Evolutionary conservation across 2,329 filamentous ascomycete species (phyloP).

Genomic region (Fusarium continuum): DNA sequence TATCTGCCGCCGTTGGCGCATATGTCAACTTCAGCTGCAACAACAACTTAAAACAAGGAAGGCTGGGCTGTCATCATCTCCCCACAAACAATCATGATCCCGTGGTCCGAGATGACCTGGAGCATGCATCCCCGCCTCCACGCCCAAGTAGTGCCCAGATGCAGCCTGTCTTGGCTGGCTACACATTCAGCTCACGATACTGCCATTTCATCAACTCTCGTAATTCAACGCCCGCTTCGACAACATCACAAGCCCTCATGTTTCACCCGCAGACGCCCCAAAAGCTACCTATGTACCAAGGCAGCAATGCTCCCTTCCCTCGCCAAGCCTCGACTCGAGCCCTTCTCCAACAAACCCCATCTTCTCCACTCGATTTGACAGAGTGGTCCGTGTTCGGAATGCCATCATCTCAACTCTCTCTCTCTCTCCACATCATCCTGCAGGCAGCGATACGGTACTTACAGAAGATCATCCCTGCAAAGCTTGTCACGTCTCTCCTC

Average conservation of each 20-base stretch:
- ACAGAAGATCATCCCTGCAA: too few species aligned
- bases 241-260: background rate
- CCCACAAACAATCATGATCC: background rate
- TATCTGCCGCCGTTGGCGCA: background rate
- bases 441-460: too few species aligned
- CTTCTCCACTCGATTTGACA: background rate
- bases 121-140: background rate
- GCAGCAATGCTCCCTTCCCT: too few species aligned
- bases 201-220: background rate
- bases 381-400: background rate
- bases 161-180: background rate
- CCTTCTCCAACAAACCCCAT: slow-evolving; percentile 2
- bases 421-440: too few species aligned
- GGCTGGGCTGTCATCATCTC: slow-evolving; percentile 3
- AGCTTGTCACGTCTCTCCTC: too few species aligned
- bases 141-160: too few species aligned
- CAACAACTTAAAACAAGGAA: background rate
- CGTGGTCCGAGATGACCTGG: background rate
- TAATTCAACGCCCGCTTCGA: background rate
- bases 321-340: background rate
- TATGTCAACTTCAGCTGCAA: too few species aligned
- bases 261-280: background rate
- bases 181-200: too few species aligned
- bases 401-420: too few species aligned
- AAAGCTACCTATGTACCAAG: too few species aligned